Evolutionary conservation across 2,329 filamentous ascomycete genomes (phyloP).

Genomic region (Conoideocrella luteorostrata): DNA sequence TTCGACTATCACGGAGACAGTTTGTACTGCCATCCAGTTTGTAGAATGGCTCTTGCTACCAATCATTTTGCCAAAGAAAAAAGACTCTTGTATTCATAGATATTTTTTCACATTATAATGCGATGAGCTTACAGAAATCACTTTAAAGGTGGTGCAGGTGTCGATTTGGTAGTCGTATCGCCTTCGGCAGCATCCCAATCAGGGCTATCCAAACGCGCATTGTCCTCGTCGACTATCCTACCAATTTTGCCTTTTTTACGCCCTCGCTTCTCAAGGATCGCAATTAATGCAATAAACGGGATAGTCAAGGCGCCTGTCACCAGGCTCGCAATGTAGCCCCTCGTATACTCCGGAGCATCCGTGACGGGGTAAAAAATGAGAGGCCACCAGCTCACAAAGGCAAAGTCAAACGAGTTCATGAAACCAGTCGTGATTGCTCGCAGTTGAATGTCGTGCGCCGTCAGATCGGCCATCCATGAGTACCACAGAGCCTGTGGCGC

Average conservation of each 20-base stretch:
- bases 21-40: too few relatives aligned
- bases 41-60: too few relatives aligned
- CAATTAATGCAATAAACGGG: conserved; percentile 29
- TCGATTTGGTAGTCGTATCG: too few relatives aligned
- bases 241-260: conserved; percentile 20
- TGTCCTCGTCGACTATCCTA: conserved; percentile 10
- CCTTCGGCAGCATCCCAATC: too few relatives aligned
- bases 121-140: too few relatives aligned
- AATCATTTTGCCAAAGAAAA: too few relatives aligned
- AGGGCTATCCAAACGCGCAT: too few relatives aligned
- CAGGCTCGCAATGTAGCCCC: conserved; percentile 33
- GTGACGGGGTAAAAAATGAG: conserved; percentile 34
- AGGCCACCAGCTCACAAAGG: conserved; percentile 35
- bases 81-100: too few relatives aligned
- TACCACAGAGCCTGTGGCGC: conserved; percentile 41
- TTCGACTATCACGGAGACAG: too few relatives aligned
- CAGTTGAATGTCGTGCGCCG: conserved; percentile 31
- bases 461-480: conserved; percentile 39
- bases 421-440: conserved; percentile 37
- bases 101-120: too few relatives aligned
- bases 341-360: conserved; percentile 30
- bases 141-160: too few relatives aligned
- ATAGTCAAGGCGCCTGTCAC: conserved; percentile 30
- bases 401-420: conserved; percentile 38
- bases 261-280: conserved; percentile 26